These are phyloP conservation scores for Amylostereum areolatum DNA, from an alignment of 1,284 basidiomycete species.

Conservation along the genomic window DNA sequence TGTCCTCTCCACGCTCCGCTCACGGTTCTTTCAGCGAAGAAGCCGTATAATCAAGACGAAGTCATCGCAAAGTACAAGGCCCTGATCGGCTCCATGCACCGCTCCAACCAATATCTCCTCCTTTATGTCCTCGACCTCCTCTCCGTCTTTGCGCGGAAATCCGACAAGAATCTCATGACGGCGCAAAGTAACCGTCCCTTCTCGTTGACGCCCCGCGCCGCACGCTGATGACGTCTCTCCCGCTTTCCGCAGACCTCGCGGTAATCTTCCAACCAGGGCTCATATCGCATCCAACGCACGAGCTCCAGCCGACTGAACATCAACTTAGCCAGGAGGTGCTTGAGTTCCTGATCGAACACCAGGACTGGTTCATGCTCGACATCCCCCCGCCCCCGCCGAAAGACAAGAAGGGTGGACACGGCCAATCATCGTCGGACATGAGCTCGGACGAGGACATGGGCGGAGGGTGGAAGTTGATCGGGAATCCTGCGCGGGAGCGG, in stretches of 20 bases:
- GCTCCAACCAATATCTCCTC: slow-evolving; percentile 88
- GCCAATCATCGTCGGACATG: slow-evolving; percentile 14
- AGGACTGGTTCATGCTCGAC: slow-evolving; percentile 83
- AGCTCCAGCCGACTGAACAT: slow-evolving; percentile 79
- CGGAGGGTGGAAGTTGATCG: slow-evolving; percentile 41
- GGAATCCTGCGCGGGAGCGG: slow-evolving; percentile 1
- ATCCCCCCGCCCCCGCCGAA: slow-evolving; percentile 59
- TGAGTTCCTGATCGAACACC: slow-evolving; percentile 90
- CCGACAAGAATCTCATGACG: slow-evolving; percentile 93
- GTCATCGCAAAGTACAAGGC: slow-evolving; percentile 76
- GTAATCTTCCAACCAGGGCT: slow-evolving; percentile 93
- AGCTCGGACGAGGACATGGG: slow-evolving; percentile 41
- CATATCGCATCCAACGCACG: slow-evolving; percentile 83
- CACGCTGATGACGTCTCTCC: background rate
- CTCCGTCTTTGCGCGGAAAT: slow-evolving; percentile 89
- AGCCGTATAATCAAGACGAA: slow-evolving; percentile 59
- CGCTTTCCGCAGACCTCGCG: slow-evolving; percentile 64
- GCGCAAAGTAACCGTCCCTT: slow-evolving; percentile 68
- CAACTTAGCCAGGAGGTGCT: slow-evolving; percentile 85
- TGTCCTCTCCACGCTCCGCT: slow-evolving; percentile 2
- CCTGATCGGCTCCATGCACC: slow-evolving; percentile 81
- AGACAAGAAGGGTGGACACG: slow-evolving; percentile 16
- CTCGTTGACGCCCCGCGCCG: background rate
- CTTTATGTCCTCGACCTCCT: slow-evolving; percentile 95
- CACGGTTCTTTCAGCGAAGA: slow-evolving; percentile 41